A percentile compares a stretch with the other conserved stretches of the same genome.
Evolutionary conservation across 2,329 filamentous ascomycete genomes (phyloP).

Genomic region (Epichloe glyceriae): DNA sequence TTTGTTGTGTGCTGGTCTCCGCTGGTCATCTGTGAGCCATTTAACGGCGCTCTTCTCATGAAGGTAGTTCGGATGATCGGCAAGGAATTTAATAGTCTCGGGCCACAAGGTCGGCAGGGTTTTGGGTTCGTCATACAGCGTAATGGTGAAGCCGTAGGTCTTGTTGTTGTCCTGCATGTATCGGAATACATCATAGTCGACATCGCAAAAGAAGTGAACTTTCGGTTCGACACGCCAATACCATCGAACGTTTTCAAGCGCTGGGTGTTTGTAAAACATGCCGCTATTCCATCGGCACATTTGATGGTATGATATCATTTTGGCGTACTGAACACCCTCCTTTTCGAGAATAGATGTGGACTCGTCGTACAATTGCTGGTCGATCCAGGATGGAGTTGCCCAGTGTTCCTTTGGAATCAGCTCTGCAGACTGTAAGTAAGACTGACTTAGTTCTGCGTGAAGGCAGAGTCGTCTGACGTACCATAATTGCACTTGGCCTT

Average conservation of each 20-base stretch:
- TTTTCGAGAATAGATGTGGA: conserved; percentile 73
- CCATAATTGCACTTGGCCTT: conserved; percentile 82
- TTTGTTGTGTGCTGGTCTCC: conserved; percentile 65
- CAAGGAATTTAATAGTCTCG: conserved; percentile 84
- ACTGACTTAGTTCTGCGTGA: not conserved
- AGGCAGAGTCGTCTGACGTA: conserved; percentile 26
- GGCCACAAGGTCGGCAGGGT: conserved; percentile 87
- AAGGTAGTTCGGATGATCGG: conserved; percentile 69
- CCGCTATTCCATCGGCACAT: conserved; percentile 99
- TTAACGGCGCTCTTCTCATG: conserved; percentile 73
- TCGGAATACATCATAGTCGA: conserved; percentile 96
- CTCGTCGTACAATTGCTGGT: conserved; percentile 70
- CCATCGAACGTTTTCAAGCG: conserved; percentile 68
- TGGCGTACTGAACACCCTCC: conserved; percentile 80
- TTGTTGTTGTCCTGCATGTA: conserved; percentile 99
- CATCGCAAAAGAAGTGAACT: conserved; percentile 96
- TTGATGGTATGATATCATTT: conserved; percentile 84
- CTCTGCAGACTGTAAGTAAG: conserved; percentile 35
- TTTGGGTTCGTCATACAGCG: conserved; percentile 81
- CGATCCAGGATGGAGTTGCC: conserved; percentile 86
- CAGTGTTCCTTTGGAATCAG: conserved; percentile 91
- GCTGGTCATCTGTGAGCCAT: conserved; percentile 70
- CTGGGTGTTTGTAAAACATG: conserved; percentile 93
- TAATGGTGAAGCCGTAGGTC: conserved; percentile 97
- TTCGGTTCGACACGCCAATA: conserved; percentile 99